Evolutionary conservation across 2,329 filamentous ascomycete species (phyloP), one percentile per base, ranked within the genome.

Genomic region (Pestalotiopsis sp.): DNA sequence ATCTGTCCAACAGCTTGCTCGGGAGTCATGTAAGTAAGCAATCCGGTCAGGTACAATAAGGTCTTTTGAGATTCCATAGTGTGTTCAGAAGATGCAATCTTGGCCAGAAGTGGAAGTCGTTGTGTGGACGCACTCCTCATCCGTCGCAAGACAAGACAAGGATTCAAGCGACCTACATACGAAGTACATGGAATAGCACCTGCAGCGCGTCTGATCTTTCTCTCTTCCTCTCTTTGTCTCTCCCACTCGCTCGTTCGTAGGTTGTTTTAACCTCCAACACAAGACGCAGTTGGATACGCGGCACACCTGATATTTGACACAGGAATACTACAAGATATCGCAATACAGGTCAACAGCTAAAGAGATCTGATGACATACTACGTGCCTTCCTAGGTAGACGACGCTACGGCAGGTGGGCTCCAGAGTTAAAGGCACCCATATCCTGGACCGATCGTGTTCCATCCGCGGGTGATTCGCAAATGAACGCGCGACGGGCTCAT

Each of bases 391-490:
- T 27, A 20, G 23, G 23, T 23, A 23, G 56, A 27, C n/a, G 23
- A 25, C 56, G 20, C 25, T 17, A 38, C 13, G 59, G 25, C 14
- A n/a, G 25, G n/a, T 20, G 31, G n/a, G 13, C 25, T 62, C 27
- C 27, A 62, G n/a, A 23, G 20, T 25, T 12, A 14, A 62, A 20
- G 36, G 36, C 25, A 62, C 31, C 59, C 59, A 38, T 27, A 39
- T 36, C 31, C 59, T 20, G 9, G 36, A 36, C 38, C n/a, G 36
- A 62, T 20, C 45, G 45, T 52, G 45, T 52, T 52, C 45, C 45
- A 52, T 52, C 45, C 45, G 59, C 59, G 59, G 59, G 31, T 62
- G 59, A 62, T 62, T 62, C 25, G 59, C 59, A 39, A 62, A 39
- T 36, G 59, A 62, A 27, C 57, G 23, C 14, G 27, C 23, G 25